Base-by-base conservation (phyloP, 495 filamentous ascomycete genomes). In the Xylaria acuta region DNA sequence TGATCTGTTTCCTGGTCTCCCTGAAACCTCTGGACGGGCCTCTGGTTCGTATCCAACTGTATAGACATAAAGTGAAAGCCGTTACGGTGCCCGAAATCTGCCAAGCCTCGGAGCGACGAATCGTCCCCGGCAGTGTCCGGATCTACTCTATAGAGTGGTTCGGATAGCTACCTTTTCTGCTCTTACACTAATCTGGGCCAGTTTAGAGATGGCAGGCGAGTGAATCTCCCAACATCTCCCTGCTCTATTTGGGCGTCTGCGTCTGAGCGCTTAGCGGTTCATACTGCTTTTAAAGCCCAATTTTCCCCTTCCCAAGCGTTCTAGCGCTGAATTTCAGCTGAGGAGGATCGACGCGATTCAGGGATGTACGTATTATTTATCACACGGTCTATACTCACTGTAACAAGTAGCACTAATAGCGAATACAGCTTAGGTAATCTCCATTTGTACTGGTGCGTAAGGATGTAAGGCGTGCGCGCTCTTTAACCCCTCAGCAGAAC, bases 101-200 rank as follows among this genome's bases (percentile, higher is more conserved):
- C 60, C 22, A 64, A 64, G 60, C 60, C 60, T 64, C 22, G 38
- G 43, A 62, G n/a, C 59, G 34, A 41, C 36, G 1, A 25, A 64
- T 5, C 36, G 2, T 32, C 27, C 53, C 53, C 27, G 27, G 27
- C 14, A 56, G 53, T 7, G 0, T 56, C 22, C 11, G 4, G 51
- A 32, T 56, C 27, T 56, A 56, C 14, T 53, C 14, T 27, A 27
- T 27, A 53, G 22, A 25, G 5, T n/a, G n/a, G 1, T 3, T 2
- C 8, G 20, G 20, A 12, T 32, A 41, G n/a, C 4, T 40, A n/a
- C 16, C n/a, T 62, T 40, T 62, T n/a, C n/a, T 12, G 9, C 30
- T 16, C 30, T 36, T 36, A 20, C 8, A 30, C 30, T 20, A 22
- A n/a, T n/a, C n/a, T n/a, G n/a, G 18, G 32, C 5, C 38, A 34